Conservation (phyloP, 805 yeast species). For the Sugiyamaella boreocaroliniensis region DNA sequence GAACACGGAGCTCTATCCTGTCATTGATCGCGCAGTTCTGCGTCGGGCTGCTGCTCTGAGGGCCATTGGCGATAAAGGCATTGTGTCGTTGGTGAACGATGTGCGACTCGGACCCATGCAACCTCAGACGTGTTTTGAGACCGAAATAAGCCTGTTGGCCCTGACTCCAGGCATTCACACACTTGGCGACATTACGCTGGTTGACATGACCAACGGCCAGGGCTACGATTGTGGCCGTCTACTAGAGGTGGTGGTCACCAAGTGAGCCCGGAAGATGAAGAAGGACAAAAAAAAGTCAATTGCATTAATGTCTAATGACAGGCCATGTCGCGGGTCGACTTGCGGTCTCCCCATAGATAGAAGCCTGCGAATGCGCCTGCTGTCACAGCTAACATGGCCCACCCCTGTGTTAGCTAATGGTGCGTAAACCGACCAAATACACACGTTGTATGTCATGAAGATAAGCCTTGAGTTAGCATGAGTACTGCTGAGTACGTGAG, state of each 20-base stretch:
- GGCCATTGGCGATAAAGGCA: constrained; percentile 45
- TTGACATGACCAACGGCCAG: constrained; percentile 60
- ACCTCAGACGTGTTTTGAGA: constrained; percentile 56
- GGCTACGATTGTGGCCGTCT: constrained; percentile 63
- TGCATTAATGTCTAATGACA: constrained; percentile 17
- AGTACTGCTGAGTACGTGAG: not conserved
- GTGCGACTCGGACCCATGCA: constrained; percentile 56
- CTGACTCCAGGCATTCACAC: constrained; percentile 58
- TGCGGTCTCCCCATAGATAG: constrained; percentile 45
- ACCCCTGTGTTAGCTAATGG: constrained; percentile 37
- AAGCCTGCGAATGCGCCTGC: constrained; percentile 68
- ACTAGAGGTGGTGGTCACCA: constrained; percentile 55
- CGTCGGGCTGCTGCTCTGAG: constrained; percentile 34
- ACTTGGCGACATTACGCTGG: constrained; percentile 56
- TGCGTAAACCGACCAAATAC: constrained; percentile 3
- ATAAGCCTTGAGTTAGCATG: constrained; percentile 52
- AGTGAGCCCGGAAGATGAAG: not conserved
- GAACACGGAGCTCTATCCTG: not conserved
- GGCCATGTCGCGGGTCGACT: constrained; percentile 21
- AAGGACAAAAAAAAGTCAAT: not conserved
- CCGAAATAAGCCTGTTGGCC: constrained; percentile 55
- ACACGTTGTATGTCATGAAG: constrained; percentile 71
- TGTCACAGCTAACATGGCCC: constrained; percentile 71
- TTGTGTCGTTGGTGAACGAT: constrained; percentile 59
- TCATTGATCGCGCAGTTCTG: constrained; percentile 21